Conservation (phyloP, 139 green algal species). For the Closterium sp. region DNA sequence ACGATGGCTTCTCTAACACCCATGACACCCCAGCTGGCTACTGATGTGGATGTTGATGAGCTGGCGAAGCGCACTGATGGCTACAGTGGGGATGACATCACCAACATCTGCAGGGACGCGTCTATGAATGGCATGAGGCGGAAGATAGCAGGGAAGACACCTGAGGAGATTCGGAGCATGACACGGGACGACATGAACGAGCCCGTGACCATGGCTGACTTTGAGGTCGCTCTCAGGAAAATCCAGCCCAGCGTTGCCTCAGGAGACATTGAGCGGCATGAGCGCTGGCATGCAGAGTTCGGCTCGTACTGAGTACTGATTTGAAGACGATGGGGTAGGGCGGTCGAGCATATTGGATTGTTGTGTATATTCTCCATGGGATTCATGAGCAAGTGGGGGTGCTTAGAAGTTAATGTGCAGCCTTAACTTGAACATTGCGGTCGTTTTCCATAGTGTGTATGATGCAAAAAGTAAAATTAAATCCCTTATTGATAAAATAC, state of each 20-base stretch:
- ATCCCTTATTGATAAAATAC: too few relatives aligned
- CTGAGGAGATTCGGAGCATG: conserved; percentile 65
- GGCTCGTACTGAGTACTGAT: conserved; percentile 48
- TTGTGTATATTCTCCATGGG: not conserved
- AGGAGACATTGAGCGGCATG: conserved; percentile 77
- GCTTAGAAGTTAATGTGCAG: not conserved
- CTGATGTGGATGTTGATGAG: conserved; percentile 69
- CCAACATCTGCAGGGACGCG: conserved; percentile 86
- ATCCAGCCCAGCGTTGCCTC: conserved; percentile 78
- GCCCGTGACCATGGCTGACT: conserved; percentile 55
- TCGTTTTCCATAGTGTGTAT: not conserved
- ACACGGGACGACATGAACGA: conserved; percentile 49
- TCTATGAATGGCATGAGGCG: conserved; percentile 87
- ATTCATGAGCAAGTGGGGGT: not conserved
- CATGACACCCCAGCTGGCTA: conserved; percentile 2
- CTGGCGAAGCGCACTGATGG: conserved; percentile 71
- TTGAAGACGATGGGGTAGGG: not conserved
- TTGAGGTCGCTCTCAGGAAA: conserved; percentile 69
- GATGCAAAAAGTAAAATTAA: too few relatives aligned
- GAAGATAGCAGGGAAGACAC: conserved; percentile 71
- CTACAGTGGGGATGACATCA: conserved; percentile 88
- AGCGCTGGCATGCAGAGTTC: conserved; percentile 74
- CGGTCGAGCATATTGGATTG: not conserved
- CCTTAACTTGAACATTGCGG: not conserved
- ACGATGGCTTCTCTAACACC: not conserved